Conservation (phyloP, 805 yeast species). For the Monosporozyma yasuniensis region DNA sequence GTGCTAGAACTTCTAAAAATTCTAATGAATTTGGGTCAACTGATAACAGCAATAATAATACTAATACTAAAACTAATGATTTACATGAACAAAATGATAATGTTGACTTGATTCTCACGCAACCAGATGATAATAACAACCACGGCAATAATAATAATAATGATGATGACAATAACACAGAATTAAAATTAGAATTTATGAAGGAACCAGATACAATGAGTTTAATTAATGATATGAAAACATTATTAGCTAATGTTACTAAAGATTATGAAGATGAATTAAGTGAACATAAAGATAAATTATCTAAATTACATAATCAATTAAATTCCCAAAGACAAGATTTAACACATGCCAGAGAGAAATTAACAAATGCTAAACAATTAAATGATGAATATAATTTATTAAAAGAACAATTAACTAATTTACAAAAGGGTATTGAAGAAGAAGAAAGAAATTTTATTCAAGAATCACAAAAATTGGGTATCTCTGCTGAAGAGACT, state of each 20-base stretch:
- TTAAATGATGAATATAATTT: slow-evolving; percentile 48
- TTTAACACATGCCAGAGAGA: slow-evolving; percentile 21
- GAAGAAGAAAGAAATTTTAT: slow-evolving; percentile 54
- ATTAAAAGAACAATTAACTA: slow-evolving; percentile 46
- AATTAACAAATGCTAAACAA: slow-evolving; percentile 25
- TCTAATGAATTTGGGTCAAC: slow-evolving; percentile 1
- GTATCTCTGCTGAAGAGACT: slow-evolving; percentile 24
- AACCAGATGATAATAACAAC: neutral
- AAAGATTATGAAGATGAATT: slow-evolving; percentile 53
- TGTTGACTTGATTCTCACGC: neutral
- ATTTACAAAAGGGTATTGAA: slow-evolving; percentile 52
- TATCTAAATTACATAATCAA: slow-evolving; percentile 44
- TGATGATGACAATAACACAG: neutral
- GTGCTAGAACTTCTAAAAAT: slow-evolving; percentile 33
- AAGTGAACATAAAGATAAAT: slow-evolving; percentile 40
- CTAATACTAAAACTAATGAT: neutral
- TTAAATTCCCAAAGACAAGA: slow-evolving; percentile 18
- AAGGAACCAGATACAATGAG: slow-evolving; percentile 20
- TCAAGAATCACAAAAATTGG: slow-evolving; percentile 33
- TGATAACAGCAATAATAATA: neutral
- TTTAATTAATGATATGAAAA: slow-evolving; percentile 40
- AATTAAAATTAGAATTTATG: slow-evolving; percentile 1
- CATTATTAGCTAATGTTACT: slow-evolving; percentile 44
- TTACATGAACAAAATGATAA: neutral
- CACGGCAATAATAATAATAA: neutral